A percentile compares a stretch with the other conserved stretches of the same genome.
These are phyloP conservation scores for Macadamia integrifolia DNA, from an alignment of 164 flowering plant species.

Conservation along the genomic window DNA sequence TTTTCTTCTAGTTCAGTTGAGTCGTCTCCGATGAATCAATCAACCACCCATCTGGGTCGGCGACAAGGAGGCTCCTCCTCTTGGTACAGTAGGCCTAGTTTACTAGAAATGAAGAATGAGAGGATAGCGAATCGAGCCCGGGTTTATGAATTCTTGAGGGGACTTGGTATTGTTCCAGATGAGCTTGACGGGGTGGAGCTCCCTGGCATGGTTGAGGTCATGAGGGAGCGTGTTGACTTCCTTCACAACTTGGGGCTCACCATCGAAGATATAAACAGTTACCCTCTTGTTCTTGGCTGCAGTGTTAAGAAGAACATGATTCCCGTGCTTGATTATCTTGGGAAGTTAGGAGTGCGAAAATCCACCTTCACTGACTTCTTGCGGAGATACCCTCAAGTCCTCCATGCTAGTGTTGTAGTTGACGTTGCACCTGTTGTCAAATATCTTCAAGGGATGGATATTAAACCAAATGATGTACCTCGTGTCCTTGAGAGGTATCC, in stretches of 20 bases:
- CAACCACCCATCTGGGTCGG: slow-evolving; percentile 16
- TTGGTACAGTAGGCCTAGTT: slow-evolving; percentile 73
- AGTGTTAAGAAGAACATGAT: slow-evolving; percentile 97
- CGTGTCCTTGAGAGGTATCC: slow-evolving; percentile 83
- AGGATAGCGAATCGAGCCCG: slow-evolving; percentile 55
- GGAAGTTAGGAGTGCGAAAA: slow-evolving; percentile 78
- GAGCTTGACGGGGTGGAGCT: slow-evolving; percentile 94
- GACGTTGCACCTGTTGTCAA: slow-evolving; percentile 92
- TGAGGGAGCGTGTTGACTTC: slow-evolving; percentile 91
- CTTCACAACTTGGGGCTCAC: slow-evolving; percentile 80
- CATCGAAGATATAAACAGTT: slow-evolving; percentile 80
- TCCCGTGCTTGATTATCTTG: slow-evolving; percentile 94
- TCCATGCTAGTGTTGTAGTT: slow-evolving; percentile 89
- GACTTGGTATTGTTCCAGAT: slow-evolving; percentile 77
- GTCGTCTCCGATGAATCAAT: slow-evolving; percentile 24
- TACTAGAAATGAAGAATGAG: slow-evolving; percentile 75
- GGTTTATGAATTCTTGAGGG: slow-evolving; percentile 71
- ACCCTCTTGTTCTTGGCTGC: slow-evolving; percentile 94
- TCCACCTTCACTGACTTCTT: slow-evolving; percentile 69
- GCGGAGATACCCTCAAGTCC: slow-evolving; percentile 86
- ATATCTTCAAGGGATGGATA: slow-evolving; percentile 87
- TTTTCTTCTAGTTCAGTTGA: slow-evolving; percentile 30
- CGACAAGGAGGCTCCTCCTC: slow-evolving; percentile 44
- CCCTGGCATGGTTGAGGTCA: slow-evolving; percentile 83
- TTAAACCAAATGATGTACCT: slow-evolving; percentile 71